Evolutionary conservation across 441 rosid species (phyloP).

Genomic region (Pelargonium cotyledonis): DNA sequence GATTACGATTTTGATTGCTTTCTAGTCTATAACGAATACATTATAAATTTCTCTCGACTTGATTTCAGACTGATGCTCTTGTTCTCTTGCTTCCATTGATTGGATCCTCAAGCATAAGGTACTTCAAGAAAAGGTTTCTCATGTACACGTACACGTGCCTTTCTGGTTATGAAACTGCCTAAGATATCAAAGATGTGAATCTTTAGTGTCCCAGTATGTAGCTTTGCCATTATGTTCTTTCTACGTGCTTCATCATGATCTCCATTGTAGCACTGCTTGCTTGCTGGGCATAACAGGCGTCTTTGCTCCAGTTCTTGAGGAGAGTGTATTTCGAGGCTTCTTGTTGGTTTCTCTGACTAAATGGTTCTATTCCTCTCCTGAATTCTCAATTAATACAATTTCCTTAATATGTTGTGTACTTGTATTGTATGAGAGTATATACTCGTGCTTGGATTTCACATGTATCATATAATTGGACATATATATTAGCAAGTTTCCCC

Average conservation of each 20-base stretch:
- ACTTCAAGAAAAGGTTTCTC: conserved; percentile 10
- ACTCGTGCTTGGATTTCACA: too few relatives aligned
- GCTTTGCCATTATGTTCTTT: neutral
- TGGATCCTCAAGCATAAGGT: conserved; percentile 47
- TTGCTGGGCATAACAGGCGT: conserved; percentile 75
- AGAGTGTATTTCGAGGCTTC: conserved; percentile 88
- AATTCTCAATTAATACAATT: too few relatives aligned
- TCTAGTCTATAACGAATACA: conserved; percentile 3
- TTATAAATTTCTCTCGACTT: conserved; percentile 6
- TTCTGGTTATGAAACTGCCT: neutral
- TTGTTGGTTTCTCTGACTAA: conserved; percentile 82
- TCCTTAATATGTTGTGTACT: too few relatives aligned
- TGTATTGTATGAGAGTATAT: neutral
- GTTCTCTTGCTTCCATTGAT: conserved; percentile 43
- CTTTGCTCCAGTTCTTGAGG: conserved; percentile 90
- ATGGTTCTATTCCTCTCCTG: conserved; percentile 42
- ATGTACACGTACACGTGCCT: neutral
- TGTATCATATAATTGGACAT: too few relatives aligned
- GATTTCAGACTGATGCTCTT: conserved; percentile 43
- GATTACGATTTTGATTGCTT: neutral
- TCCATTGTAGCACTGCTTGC: conserved; percentile 63
- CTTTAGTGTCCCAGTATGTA: neutral
- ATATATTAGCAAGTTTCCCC: too few relatives aligned
- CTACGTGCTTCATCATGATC: neutral
- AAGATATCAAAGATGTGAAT: neutral